Conservation (phyloP, 2,329 filamentous ascomycete species). For the Clarireedia sp. region DNA sequence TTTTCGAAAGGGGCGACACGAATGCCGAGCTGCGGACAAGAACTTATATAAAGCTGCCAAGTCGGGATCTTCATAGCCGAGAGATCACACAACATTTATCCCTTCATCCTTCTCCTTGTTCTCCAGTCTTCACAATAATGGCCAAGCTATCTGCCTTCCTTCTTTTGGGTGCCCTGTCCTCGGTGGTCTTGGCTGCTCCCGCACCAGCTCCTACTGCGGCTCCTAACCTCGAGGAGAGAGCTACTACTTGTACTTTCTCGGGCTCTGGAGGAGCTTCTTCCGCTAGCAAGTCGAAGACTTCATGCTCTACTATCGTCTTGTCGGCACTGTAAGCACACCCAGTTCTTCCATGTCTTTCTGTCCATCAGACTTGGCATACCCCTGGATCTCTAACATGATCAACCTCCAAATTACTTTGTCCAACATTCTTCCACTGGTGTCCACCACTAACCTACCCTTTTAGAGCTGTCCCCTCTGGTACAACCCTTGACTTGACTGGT, state of each 20-base stretch:
- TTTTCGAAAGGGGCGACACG: not conserved
- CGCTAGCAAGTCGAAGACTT: constrained; percentile 40
- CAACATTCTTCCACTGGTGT: too few species aligned
- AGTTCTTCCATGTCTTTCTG: too few species aligned
- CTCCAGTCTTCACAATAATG: constrained; percentile 2
- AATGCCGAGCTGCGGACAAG: not conserved
- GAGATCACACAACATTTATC: not conserved
- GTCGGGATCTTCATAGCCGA: not conserved
- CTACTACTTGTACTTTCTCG: constrained; percentile 46
- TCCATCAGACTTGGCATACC: too few species aligned
- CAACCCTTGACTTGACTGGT: constrained; percentile 50
- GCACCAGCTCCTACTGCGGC: not conserved
- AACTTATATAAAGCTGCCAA: constrained; percentile 4
- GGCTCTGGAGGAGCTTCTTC: constrained; percentile 33
- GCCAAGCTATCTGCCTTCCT: not conserved
- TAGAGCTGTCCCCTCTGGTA: constrained; percentile 44
- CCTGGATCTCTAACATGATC: too few species aligned
- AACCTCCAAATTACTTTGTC: too few species aligned
- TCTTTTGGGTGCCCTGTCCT: constrained; percentile 1
- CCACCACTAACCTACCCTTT: too few species aligned
- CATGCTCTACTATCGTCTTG: constrained; percentile 47
- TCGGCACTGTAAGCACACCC: constrained; percentile 33
- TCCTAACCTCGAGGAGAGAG: constrained; percentile 13
- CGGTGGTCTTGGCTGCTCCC: constrained; percentile 2
- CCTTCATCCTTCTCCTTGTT: not conserved